Percentiles rank a stretch among this genome's conserved stretches.
These are phyloP conservation scores for Geranium incanum DNA, from an alignment of 441 rosid species.

Conservation along the genomic window DNA sequence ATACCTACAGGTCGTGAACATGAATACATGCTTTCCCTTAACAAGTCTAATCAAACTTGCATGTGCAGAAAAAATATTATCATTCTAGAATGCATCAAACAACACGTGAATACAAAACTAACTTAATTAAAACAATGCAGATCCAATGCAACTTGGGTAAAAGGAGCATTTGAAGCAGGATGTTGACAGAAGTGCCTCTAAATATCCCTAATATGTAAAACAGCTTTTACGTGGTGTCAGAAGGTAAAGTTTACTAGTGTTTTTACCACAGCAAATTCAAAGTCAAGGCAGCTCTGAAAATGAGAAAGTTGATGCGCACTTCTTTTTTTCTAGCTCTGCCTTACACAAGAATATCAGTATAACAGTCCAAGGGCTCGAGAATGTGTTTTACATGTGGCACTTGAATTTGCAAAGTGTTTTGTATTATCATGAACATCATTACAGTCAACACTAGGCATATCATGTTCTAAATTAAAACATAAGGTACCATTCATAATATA, in stretches of 20 bases:
- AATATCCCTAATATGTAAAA: too few relatives aligned
- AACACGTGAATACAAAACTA: neutral
- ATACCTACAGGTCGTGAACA: conserved; percentile 35
- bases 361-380: neutral
- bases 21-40: conserved; percentile 13
- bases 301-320: neutral
- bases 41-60: too few relatives aligned
- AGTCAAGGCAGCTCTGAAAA: too few relatives aligned
- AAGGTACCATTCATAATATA: neutral
- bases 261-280: too few relatives aligned
- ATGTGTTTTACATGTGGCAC: neutral
- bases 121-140: neutral
- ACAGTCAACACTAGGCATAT: neutral
- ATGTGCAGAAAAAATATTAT: too few relatives aligned
- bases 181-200: too few relatives aligned
- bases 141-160: neutral
- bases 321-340: neutral
- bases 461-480: neutral
- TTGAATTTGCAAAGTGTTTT: neutral
- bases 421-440: neutral
- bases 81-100: too few relatives aligned
- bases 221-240: too few relatives aligned
- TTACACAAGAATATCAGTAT: neutral
- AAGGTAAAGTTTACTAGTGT: too few relatives aligned
- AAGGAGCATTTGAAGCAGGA: too few relatives aligned